Conservation (phyloP, 192 early-diverging fungal genomes). For the Coemansia sp. region DNA sequence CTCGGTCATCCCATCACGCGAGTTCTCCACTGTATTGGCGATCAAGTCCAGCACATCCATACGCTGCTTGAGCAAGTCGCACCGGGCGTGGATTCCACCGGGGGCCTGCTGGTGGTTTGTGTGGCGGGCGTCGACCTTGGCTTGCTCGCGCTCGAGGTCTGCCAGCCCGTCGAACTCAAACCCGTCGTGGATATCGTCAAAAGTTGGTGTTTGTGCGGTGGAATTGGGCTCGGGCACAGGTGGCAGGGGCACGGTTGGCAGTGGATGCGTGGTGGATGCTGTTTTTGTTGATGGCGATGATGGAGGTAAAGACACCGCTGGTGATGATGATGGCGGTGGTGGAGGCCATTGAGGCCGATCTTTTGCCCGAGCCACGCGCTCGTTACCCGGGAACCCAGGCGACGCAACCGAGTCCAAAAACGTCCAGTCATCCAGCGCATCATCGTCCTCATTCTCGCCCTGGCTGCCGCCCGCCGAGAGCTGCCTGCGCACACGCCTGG, state of each 20-base stretch:
- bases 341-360: too few relatives aligned
- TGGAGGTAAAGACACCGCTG: too few relatives aligned
- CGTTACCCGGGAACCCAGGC: too few relatives aligned
- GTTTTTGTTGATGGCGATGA: too few relatives aligned
- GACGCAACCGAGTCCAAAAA: slow-evolving; percentile 22
- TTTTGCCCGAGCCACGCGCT: too few relatives aligned
- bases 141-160: slow-evolving; percentile 39
- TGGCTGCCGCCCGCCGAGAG: not conserved
- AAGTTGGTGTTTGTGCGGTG: too few relatives aligned
- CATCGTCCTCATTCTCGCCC: not conserved
- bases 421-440: slow-evolving; percentile 36
- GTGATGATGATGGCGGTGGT: too few relatives aligned
- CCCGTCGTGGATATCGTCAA: too few relatives aligned
- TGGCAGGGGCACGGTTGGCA: not conserved
- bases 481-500: slow-evolving; percentile 11
- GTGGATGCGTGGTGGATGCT: too few relatives aligned
- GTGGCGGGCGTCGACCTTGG: slow-evolving; percentile 1
- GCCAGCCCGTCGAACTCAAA: slow-evolving; percentile 45
- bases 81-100: slow-evolving; percentile 13
- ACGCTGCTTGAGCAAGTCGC: slow-evolving; percentile 25
- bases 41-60: slow-evolving; percentile 46
- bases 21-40: slow-evolving; percentile 48
- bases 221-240: too few relatives aligned
- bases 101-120: not conserved
- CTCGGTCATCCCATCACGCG: slow-evolving; percentile 35